Evolutionary conservation across 768 basidiomycete species (phyloP).

Genomic region (Trametes sanguinea): DNA sequence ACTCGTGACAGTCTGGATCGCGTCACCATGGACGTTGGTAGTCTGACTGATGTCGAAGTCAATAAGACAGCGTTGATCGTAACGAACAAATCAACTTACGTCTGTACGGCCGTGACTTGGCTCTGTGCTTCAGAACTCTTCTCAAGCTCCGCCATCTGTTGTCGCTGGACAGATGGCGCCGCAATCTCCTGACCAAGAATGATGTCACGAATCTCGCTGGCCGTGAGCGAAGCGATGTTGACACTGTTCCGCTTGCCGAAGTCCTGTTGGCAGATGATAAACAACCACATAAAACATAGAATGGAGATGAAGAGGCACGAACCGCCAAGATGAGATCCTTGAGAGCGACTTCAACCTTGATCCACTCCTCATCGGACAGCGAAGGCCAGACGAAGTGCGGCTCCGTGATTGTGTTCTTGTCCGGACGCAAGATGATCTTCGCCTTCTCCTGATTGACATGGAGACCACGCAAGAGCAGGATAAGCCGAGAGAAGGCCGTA

Average conservation of each 20-base stretch:
- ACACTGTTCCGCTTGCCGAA: slow-evolving; percentile 99
- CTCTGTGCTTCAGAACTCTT: slow-evolving; percentile 93
- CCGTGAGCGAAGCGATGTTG: slow-evolving; percentile 96
- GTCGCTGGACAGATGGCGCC: slow-evolving; percentile 92
- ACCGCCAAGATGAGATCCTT: slow-evolving; percentile 94
- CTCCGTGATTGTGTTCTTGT: slow-evolving; percentile 95
- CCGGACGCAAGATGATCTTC: slow-evolving; percentile 96
- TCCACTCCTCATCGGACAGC: slow-evolving; percentile 93
- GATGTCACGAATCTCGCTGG: slow-evolving; percentile 96
- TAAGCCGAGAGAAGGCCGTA: slow-evolving; percentile 97
- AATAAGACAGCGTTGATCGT: neutral
- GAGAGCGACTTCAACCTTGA: slow-evolving; percentile 98
- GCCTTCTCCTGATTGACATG: slow-evolving; percentile 99
- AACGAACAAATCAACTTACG: slow-evolving; percentile 34
- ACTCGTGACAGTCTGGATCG: slow-evolving; percentile 94
- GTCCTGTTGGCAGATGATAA: slow-evolving; percentile 52
- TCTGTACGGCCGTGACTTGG: slow-evolving; percentile 95
- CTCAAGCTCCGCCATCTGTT: slow-evolving; percentile 99
- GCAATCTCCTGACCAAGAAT: slow-evolving; percentile 99
- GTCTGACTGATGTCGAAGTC: slow-evolving; percentile 55
- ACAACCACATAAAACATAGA: neutral
- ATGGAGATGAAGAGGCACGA: slow-evolving; percentile 28
- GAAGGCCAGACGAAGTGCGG: slow-evolving; percentile 99
- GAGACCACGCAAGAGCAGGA: slow-evolving; percentile 93
- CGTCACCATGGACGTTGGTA: slow-evolving; percentile 95